A percentile compares a stretch with the other conserved stretches of the same genome.
Evolutionary conservation across 2,329 filamentous ascomycete genomes (phyloP).

Genomic region (Parastagonospora nodorum): DNA sequence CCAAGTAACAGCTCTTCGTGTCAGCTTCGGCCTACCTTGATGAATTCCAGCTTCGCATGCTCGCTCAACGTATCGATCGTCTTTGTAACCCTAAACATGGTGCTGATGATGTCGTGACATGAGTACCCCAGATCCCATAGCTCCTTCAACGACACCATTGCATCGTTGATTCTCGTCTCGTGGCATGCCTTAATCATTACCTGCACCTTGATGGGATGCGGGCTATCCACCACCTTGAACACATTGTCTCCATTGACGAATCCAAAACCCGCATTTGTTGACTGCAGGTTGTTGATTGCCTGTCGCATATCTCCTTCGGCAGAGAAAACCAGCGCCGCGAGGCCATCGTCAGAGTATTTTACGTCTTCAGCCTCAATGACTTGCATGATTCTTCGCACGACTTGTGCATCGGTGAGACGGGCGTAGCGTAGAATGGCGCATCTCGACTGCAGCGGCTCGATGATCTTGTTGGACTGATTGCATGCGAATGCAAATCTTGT

Average conservation of each 20-base stretch:
- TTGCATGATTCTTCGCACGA: constrained; percentile 87
- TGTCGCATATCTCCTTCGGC: constrained; percentile 99
- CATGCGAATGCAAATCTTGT: constrained; percentile 98
- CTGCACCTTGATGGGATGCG: constrained; percentile 97
- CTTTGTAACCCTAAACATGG: constrained; percentile 99
- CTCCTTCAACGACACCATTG: constrained; percentile 84
- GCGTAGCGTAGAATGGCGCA: constrained; percentile 96
- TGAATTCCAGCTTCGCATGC: constrained; percentile 94
- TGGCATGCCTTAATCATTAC: constrained; percentile 98
- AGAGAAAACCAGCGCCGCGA: constrained; percentile 95
- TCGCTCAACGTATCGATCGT: constrained; percentile 90
- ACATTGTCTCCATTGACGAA: constrained; percentile 98
- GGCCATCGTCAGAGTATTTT: constrained; percentile 86
- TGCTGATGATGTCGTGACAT: constrained; percentile 98
- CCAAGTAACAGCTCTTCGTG: not conserved
- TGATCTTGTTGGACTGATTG: constrained; percentile 99
- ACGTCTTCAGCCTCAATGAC: constrained; percentile 93
- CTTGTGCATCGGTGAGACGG: constrained; percentile 87
- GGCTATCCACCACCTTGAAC: constrained; percentile 95
- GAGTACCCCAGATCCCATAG: constrained; percentile 95
- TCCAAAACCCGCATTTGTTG: constrained; percentile 88
- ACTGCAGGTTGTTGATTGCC: constrained; percentile 97
- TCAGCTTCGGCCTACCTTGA: constrained; percentile 59
- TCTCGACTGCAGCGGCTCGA: constrained; percentile 95
- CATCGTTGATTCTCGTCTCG: constrained; percentile 86